A percentile compares a stretch with the other conserved stretches of the same genome.
phyloP scores from a whole-genome alignment of 192 early-diverging fungal genomes.

The Funneliformis mosseae region DNA sequence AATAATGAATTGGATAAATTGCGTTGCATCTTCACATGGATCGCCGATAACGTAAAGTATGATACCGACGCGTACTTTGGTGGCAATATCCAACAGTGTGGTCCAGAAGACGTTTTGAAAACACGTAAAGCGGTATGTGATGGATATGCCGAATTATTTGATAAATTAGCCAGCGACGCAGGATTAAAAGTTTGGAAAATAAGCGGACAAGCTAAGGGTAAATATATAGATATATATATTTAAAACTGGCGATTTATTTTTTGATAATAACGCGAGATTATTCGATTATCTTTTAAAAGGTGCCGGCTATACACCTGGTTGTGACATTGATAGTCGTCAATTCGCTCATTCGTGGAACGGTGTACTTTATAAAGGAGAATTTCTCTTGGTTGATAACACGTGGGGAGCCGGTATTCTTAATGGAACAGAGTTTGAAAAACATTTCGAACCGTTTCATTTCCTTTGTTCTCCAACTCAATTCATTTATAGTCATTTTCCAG shows the following conservation, averaged over 20 bases:
- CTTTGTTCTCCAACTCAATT: slow-evolving; percentile 50
- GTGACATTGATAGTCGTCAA: slow-evolving; percentile 34
- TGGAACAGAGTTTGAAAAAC: slow-evolving; percentile 43
- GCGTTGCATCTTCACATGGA: slow-evolving; percentile 58
- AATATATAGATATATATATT: slow-evolving; percentile 43
- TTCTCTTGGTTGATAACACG: slow-evolving; percentile 58
- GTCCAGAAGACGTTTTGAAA: slow-evolving; percentile 44
- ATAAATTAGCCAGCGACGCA: slow-evolving; percentile 52
- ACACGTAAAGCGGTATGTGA: slow-evolving; percentile 55
- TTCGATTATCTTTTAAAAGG: background rate
- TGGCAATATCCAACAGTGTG: background rate
- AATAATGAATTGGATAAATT: slow-evolving; percentile 45
- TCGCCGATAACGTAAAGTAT: slow-evolving; percentile 55
- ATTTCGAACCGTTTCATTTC: slow-evolving; percentile 60
- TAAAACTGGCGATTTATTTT: background rate
- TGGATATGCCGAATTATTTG: slow-evolving; percentile 57
- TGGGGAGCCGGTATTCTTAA: slow-evolving; percentile 56
- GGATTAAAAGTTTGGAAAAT: slow-evolving; percentile 48
- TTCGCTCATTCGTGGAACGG: slow-evolving; percentile 60
- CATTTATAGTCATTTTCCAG: slow-evolving; percentile 62
- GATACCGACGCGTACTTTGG: slow-evolving; percentile 48
- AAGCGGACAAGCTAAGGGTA: slow-evolving; percentile 54
- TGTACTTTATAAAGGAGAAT: slow-evolving; percentile 51
- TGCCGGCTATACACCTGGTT: slow-evolving; percentile 25
- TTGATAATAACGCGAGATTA: background rate